phyloP scores from a whole-genome alignment of 352 stramenopile genomes.

The Pythium myriotylum region DNA sequence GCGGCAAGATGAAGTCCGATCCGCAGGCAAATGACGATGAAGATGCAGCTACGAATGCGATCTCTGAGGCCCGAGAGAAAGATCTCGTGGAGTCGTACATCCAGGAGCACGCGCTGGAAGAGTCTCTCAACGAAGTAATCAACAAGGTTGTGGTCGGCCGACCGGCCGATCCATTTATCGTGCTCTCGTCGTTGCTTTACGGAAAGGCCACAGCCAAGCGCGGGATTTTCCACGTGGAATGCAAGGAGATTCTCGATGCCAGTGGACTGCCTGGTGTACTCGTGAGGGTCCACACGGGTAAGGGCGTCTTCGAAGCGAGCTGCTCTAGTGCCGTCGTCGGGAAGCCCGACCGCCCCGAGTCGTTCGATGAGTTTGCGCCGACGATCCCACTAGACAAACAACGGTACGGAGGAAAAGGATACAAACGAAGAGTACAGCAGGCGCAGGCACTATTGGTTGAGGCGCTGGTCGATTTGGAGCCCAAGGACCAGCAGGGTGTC shows the following conservation, averaged over 20 bases:
- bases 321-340: conserved; percentile 43
- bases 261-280: conserved; percentile 43
- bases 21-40: conserved; percentile 7
- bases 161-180: conserved; percentile 67
- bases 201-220: conserved; percentile 60
- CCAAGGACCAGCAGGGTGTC: conserved; percentile 47
- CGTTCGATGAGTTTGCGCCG: conserved; percentile 30
- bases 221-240: conserved; percentile 69
- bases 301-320: conserved; percentile 62
- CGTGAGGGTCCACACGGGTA: conserved; percentile 66
- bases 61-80: conserved; percentile 48
- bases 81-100: conserved; percentile 80
- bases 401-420: conserved; percentile 45
- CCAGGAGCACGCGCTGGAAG: conserved; percentile 67
- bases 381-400: conserved; percentile 37
- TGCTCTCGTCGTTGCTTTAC: conserved; percentile 67
- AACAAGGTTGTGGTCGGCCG: conserved; percentile 72
- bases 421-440: conserved; percentile 34
- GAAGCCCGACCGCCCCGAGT: conserved; percentile 38
- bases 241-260: conserved; percentile 53
- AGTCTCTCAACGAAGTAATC: conserved; percentile 65
- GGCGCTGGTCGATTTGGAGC: conserved; percentile 45
- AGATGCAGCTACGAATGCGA: background rate
- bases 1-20: conserved; percentile 5
- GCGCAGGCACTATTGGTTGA: conserved; percentile 43